These are phyloP conservation scores for Iris macrosiphon DNA, from an alignment of 106 monocot species.

Conservation along the genomic window DNA sequence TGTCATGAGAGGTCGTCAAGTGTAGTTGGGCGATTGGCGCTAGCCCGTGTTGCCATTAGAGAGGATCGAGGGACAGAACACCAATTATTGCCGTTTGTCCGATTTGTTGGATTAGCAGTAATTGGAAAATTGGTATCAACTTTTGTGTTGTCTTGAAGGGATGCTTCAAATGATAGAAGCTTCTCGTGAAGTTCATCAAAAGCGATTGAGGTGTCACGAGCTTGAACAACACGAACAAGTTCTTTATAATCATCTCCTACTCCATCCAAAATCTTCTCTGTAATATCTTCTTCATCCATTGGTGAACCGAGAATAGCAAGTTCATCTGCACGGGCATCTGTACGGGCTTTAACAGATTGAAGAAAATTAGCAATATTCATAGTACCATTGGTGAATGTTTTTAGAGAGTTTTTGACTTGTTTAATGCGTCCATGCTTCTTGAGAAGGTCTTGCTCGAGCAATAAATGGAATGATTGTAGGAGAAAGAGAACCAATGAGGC, in stretches of 20 bases:
- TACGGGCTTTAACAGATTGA: neutral
- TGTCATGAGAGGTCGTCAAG: no score
- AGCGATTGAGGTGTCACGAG: neutral
- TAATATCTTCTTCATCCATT: neutral
- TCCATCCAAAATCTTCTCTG: neutral
- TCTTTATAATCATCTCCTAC: neutral
- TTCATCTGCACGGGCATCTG: slow-evolving; percentile 2
- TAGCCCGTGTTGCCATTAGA: no score
- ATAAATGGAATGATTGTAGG: neutral
- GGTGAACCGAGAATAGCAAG: neutral
- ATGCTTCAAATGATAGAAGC: neutral
- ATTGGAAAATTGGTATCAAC: no score
- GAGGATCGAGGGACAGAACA: no score
- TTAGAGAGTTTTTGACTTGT: neutral
- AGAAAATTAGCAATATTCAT: neutral
- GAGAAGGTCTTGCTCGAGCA: neutral
- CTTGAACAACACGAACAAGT: neutral
- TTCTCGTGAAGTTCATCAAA: neutral
- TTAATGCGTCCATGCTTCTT: neutral
- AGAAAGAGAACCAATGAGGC: neutral
- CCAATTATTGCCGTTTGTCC: no score
- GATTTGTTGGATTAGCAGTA: no score
- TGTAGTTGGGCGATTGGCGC: no score
- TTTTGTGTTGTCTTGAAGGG: neutral
- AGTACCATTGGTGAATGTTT: neutral